A percentile compares a stretch with the other conserved stretches of the same genome.
Conservation (phyloP, 495 filamentous ascomycete species). For the Rostrohypoxylon terebratum region DNA sequence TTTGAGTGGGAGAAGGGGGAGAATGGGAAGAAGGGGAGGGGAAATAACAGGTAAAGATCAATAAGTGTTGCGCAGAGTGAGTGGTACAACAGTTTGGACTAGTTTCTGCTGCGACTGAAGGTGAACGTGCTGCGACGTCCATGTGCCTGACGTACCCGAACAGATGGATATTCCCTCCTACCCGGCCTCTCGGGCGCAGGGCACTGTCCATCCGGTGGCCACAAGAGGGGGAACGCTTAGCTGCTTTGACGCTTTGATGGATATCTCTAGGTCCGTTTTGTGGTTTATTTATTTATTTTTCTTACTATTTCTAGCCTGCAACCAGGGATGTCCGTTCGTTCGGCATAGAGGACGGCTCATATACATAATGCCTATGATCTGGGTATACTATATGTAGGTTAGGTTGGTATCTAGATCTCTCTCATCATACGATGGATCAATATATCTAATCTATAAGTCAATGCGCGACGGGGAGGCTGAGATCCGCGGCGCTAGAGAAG, state of each 20-base stretch:
- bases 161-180: slow-evolving; percentile 22
- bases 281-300: neutral
- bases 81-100: slow-evolving; percentile 22
- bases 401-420: neutral
- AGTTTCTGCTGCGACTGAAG: slow-evolving; percentile 6
- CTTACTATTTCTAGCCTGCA: slow-evolving; percentile 4
- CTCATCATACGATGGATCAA: neutral
- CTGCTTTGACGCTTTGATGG: neutral
- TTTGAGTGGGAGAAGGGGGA: neutral
- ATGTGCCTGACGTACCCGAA: slow-evolving; percentile 36
- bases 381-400: too few species aligned
- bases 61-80: slow-evolving; percentile 9
- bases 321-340: slow-evolving; percentile 9
- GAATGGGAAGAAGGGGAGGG: neutral
- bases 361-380: neutral
- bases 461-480: slow-evolving; percentile 17
- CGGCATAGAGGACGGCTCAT: slow-evolving; percentile 15
- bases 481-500: slow-evolving; percentile 1
- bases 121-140: slow-evolving; percentile 1
- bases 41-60: neutral
- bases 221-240: neutral
- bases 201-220: slow-evolving; percentile 15
- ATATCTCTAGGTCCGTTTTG: neutral
- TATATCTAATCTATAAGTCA: slow-evolving; percentile 16
- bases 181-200: slow-evolving; percentile 27